phyloP scores from a whole-genome alignment of 331 rosid genomes.

The Acacia pycnantha region DNA sequence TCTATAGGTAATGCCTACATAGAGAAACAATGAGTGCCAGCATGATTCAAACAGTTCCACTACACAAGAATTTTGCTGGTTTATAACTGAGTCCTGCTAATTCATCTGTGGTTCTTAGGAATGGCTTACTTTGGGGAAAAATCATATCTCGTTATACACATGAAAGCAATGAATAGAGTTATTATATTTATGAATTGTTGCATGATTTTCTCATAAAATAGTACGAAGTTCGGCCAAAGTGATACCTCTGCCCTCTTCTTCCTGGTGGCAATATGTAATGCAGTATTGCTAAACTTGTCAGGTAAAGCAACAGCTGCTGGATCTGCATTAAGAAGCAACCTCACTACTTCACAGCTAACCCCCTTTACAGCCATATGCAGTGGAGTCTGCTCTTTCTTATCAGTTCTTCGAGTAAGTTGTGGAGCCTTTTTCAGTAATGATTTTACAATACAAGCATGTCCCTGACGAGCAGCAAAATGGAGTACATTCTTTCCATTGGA shows the following conservation, averaged over 20 bases:
- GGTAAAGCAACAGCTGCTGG: conserved; percentile 72
- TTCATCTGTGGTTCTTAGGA: not conserved
- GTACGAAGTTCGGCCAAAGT: not conserved
- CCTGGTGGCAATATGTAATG: conserved; percentile 88
- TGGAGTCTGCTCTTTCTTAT: conserved; percentile 88
- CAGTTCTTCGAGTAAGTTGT: conserved; percentile 72
- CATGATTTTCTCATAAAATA: not conserved
- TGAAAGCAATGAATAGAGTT: not conserved
- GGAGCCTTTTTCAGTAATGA: conserved; percentile 59
- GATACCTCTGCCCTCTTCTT: conserved; percentile 82
- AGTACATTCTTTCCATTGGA: conserved; percentile 87
- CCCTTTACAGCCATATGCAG: conserved; percentile 93
- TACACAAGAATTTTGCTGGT: not conserved
- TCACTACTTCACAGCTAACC: conserved; percentile 69
- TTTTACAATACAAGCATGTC: conserved; percentile 61
- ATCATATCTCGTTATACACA: not conserved
- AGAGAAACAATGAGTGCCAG: not conserved
- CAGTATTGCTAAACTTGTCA: conserved; percentile 78
- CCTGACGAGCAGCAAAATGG: conserved; percentile 86
- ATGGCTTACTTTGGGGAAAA: not conserved
- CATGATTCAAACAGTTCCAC: not conserved
- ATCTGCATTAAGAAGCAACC: conserved; percentile 61
- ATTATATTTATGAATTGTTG: not conserved
- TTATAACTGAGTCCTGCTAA: not conserved
- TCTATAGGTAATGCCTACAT: not conserved